Percentiles rank a stretch among this genome's conserved stretches.
Conservation (phyloP, 345 rosid species). For the Schrenkiella parvula region DNA sequence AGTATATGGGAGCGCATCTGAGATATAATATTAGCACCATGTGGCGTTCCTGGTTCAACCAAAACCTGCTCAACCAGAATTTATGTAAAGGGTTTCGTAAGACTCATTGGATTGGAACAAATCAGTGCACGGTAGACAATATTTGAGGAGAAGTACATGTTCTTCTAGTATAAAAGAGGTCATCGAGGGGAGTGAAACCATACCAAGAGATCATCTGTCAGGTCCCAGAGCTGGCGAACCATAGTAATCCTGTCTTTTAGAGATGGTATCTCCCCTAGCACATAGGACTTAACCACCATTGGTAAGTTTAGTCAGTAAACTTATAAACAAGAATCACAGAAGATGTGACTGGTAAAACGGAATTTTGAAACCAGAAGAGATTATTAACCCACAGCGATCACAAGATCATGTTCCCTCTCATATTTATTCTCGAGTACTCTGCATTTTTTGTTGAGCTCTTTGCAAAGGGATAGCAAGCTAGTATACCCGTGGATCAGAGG, state of each 20-base stretch:
- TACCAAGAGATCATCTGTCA: slow-evolving; percentile 91
- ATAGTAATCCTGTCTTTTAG: slow-evolving; percentile 74
- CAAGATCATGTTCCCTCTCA: slow-evolving; percentile 88
- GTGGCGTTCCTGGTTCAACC: slow-evolving; percentile 95
- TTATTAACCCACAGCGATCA: slow-evolving; percentile 74
- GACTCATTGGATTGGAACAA: neutral
- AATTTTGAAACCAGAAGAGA: neutral
- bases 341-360: neutral
- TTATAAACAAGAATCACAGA: slow-evolving; percentile 25
- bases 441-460: slow-evolving; percentile 36
- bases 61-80: slow-evolving; percentile 57
- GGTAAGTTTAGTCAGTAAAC: slow-evolving; percentile 2
- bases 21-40: slow-evolving; percentile 81
- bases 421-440: slow-evolving; percentile 25
- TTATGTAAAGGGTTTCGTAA: neutral
- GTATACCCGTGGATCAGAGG: slow-evolving; percentile 78
- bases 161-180: neutral
- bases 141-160: neutral
- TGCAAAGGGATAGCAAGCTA: slow-evolving; percentile 65
- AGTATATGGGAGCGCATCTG: slow-evolving; percentile 94
- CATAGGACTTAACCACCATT: slow-evolving; percentile 64
- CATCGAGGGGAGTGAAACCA: neutral
- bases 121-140: neutral
- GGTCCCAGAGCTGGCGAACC: slow-evolving; percentile 97
- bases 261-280: slow-evolving; percentile 95